phyloP scores from a whole-genome alignment of 306 rosid species.

The Rosa multiflora region DNA sequence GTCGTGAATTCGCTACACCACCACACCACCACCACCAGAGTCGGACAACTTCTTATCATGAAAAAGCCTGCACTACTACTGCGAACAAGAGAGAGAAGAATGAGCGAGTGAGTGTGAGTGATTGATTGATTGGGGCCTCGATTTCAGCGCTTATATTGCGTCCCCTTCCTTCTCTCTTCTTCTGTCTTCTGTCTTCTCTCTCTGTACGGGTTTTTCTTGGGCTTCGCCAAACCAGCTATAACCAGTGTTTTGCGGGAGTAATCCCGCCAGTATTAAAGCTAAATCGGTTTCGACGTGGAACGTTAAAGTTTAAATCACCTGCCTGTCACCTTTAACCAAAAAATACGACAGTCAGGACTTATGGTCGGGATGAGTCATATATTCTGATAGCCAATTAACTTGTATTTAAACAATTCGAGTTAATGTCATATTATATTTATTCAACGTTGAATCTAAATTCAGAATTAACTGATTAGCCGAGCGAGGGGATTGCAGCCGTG shows the following conservation, averaged over 20 bases:
- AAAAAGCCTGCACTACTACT: not conserved
- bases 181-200: not conserved
- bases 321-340: too few relatives aligned
- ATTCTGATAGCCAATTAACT: too few relatives aligned
- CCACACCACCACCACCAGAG: not conserved
- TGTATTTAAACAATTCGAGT: too few relatives aligned
- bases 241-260: slow-evolving; percentile 17
- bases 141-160: slow-evolving; percentile 12
- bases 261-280: not conserved
- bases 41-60: not conserved
- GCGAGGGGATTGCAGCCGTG: not conserved
- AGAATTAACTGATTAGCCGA: too few relatives aligned
- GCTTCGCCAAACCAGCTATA: not conserved
- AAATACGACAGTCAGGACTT: too few relatives aligned
- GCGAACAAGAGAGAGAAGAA: not conserved
- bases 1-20: not conserved
- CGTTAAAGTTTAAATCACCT: too few relatives aligned
- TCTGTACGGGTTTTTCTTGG: not conserved
- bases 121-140: not conserved
- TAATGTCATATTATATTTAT: too few relatives aligned
- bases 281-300: not conserved
- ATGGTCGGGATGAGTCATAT: too few relatives aligned
- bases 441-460: too few relatives aligned
- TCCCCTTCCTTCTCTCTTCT: not conserved
- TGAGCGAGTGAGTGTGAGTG: not conserved